phyloP scores from a whole-genome alignment of 2,329 filamentous ascomycete species.

The Epichloe elymi region DNA sequence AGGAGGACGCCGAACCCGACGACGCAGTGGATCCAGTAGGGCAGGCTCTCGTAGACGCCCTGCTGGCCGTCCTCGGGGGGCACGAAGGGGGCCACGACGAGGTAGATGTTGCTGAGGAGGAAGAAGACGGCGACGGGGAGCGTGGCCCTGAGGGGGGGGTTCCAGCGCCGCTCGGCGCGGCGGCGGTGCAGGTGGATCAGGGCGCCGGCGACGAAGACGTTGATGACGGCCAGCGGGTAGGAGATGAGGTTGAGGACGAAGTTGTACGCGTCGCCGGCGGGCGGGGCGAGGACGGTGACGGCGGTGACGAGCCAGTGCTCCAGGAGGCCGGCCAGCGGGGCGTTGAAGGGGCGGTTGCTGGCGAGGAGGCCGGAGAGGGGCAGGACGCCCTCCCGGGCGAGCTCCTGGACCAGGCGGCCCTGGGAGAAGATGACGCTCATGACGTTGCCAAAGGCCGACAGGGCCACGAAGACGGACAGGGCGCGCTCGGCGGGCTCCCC shows the following conservation, averaged over 20 bases:
- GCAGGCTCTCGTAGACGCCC: constrained; percentile 39
- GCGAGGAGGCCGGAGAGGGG: constrained; percentile 53
- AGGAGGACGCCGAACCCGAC: constrained; percentile 42
- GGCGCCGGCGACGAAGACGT: constrained; percentile 39
- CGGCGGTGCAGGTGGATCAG: constrained; percentile 40
- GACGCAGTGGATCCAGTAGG: constrained; percentile 45
- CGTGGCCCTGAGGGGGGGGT: constrained; percentile 40
- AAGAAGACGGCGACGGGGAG: constrained; percentile 45
- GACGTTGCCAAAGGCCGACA: constrained; percentile 56
- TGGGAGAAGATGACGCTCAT: constrained; percentile 57
- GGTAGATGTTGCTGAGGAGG: constrained; percentile 46
- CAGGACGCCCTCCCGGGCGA: constrained; percentile 52
- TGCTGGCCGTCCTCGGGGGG: constrained; percentile 40
- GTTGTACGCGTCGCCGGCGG: constrained; percentile 54
- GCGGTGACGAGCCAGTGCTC: constrained; percentile 52
- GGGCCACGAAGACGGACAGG: constrained; percentile 51
- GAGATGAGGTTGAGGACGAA: constrained; percentile 51
- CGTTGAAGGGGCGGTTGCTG: constrained; percentile 50
- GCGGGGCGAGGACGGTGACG: constrained; percentile 53
- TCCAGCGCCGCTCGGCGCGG: constrained; percentile 34
- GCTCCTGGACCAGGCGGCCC: constrained; percentile 51
- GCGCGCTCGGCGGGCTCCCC: constrained; percentile 41
- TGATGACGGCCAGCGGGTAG: constrained; percentile 48
- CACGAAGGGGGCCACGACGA: constrained; percentile 46
- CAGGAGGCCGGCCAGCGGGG: constrained; percentile 46